These are phyloP conservation scores for Plasmodium vinckei DNA, from an alignment of 169 alveolate genomes.

Conservation along the genomic window DNA sequence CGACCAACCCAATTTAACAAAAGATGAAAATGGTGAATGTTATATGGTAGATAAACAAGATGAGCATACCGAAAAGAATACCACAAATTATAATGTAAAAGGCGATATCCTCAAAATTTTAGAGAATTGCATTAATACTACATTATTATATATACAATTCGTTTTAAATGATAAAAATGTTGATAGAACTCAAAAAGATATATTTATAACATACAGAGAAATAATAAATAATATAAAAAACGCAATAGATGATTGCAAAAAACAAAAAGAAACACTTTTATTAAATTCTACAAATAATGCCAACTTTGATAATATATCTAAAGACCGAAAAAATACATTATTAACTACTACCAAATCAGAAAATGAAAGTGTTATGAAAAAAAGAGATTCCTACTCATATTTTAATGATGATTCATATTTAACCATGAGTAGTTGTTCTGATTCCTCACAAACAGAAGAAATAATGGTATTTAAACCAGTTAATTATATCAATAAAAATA, in stretches of 20 bases:
- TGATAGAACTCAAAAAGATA: conserved; percentile 35
- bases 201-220: conserved; percentile 37
- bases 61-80: not conserved
- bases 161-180: conserved; percentile 34
- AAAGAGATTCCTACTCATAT: not conserved
- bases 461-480: conserved; percentile 5
- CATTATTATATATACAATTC: conserved; percentile 50
- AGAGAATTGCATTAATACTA: conserved; percentile 60
- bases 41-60: not conserved
- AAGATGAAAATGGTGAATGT: not conserved
- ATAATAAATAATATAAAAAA: conserved; percentile 57
- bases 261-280: not conserved
- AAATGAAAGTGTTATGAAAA: not conserved
- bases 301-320: not conserved
- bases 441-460: not conserved
- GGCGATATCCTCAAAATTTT: conserved; percentile 49
- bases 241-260: conserved; percentile 23
- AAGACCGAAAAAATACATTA: not conserved
- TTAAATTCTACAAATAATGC: not conserved
- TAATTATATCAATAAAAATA: conserved; percentile 40
- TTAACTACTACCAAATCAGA: conserved; percentile 1
- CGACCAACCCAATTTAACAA: not conserved
- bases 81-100: conserved; percentile 7
- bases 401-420: conserved; percentile 1
- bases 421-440: conserved; percentile 1